phyloP scores from a whole-genome alignment of 345 rosid genomes.

The Odontarrhena argentea region DNA sequence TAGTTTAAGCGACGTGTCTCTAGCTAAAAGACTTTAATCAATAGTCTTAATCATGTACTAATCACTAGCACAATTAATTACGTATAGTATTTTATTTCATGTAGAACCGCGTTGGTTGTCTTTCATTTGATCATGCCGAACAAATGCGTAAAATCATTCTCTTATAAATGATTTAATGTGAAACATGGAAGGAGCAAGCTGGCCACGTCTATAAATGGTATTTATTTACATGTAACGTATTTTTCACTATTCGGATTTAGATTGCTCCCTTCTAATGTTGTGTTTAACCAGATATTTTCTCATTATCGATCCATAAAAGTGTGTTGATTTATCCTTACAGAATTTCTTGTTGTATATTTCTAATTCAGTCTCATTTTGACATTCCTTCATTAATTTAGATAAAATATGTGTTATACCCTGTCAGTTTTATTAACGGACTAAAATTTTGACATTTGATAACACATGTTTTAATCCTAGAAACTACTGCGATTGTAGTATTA shows the following conservation, averaged over 20 bases:
- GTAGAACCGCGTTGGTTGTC: constrained; percentile 3
- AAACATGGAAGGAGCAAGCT: constrained; percentile 16
- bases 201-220: constrained; percentile 17
- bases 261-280: not conserved
- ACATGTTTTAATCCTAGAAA: too few species aligned
- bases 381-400: too few species aligned
- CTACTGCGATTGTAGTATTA: too few species aligned
- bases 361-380: too few species aligned
- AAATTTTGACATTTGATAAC: too few species aligned
- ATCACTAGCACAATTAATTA: not conserved
- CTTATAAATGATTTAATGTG: not conserved
- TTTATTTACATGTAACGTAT: constrained; percentile 6
- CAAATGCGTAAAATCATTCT: not conserved
- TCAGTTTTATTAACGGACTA: too few species aligned
- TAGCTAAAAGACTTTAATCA: not conserved
- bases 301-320: too few species aligned
- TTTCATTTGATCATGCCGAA: not conserved
- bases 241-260: not conserved
- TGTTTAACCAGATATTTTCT: too few species aligned
- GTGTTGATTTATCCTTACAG: too few species aligned
- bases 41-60: not conserved
- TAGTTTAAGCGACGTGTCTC: constrained; percentile 30
- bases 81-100: not conserved
- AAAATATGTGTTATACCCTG: too few species aligned
- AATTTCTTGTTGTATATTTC: too few species aligned